Evolutionary conservation across 1,284 basidiomycete species (phyloP), one percentile per base, ranked within the genome.

Genomic region (Microstroma glucosiphilum): DNA sequence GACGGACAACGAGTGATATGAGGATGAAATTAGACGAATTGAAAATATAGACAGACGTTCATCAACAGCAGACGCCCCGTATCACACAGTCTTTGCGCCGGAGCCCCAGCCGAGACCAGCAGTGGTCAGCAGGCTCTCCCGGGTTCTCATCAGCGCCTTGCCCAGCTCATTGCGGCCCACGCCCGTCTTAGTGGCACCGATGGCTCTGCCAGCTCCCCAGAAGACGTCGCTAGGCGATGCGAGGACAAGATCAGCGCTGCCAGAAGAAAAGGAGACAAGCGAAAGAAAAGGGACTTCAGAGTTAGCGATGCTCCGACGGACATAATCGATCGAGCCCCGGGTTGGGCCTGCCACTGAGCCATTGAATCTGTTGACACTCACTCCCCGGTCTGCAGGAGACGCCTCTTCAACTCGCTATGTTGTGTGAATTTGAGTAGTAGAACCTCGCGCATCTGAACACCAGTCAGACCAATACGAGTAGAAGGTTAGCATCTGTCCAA

Each of bases 391-490:
- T 64, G 57, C 13, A 75, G 62, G 19, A 75, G 61, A 15, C 64
- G 61, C 7, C 61, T 43, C 12, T 59, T 53, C n/a, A 73, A 43
- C 1, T 46, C 57, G 6, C 57, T 15, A 40, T 70, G 60, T 56
- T 73, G 73, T 37, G 59, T 62, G 25, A 75, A 75, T 59, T 75
- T 75, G 40, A 67, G 62, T 4, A 75, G 60, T 0, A 73, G 66
- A 4, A 71, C 68, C 17, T 68, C 56, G 30, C 71, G 64, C 71
- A 75, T 72, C 48, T 48, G 43, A 12, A n/a, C 30, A 37, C 30
- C 30, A 37, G 30, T 37, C 30, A 37, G 4, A 37, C 9, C 30
- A 21, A 12, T 12, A 48, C 6, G 43, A 48, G 15, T 4, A 48
- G 4, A 48, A 6, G 43, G 4, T 4, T 48, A 48, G 43, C 3